Conservation (phyloP, 768 basidiomycete species). For the Pleurotus pulmonarius region DNA sequence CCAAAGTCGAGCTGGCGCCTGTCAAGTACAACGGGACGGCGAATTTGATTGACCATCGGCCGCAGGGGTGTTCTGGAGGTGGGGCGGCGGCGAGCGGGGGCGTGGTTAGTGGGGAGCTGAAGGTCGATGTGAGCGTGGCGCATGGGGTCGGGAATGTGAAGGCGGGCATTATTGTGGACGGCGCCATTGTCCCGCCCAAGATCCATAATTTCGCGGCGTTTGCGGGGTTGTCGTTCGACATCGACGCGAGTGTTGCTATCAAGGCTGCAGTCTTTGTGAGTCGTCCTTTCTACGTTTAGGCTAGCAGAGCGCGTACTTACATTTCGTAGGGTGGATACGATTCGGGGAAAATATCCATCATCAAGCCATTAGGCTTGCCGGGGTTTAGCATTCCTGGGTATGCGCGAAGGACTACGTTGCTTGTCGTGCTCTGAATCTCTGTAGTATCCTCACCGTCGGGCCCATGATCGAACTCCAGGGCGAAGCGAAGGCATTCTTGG, state of each 20-base stretch:
- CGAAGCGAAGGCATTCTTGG: conserved; percentile 21
- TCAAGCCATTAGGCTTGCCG: conserved; percentile 26
- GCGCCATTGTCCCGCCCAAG: conserved; percentile 25
- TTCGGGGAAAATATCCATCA: conserved; percentile 24
- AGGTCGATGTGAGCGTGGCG: conserved; percentile 7
- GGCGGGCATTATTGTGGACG: conserved; percentile 23
- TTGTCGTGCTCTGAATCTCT: neutral
- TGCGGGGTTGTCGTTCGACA: conserved; percentile 19
- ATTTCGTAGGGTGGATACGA: conserved; percentile 20
- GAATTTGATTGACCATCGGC: conserved; percentile 12
- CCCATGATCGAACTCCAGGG: conserved; percentile 33
- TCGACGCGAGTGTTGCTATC: conserved; percentile 22
- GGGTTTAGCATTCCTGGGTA: conserved; percentile 27
- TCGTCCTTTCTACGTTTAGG: neutral
- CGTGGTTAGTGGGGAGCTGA: neutral
- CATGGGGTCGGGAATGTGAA: conserved; percentile 8
- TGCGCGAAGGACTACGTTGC: neutral
- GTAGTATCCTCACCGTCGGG: conserved; percentile 34
- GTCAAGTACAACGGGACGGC: conserved; percentile 15
- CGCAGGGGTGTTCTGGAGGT: conserved; percentile 8
- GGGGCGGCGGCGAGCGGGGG: no score
- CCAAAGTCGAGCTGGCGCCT: conserved; percentile 14
- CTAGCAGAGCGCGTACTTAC: no score
- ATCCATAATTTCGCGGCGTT: conserved; percentile 23
- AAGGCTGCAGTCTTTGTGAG: no score